Conservation (phyloP, 2,329 filamentous ascomycete genomes). For the Ilyonectria destructans region DNA sequence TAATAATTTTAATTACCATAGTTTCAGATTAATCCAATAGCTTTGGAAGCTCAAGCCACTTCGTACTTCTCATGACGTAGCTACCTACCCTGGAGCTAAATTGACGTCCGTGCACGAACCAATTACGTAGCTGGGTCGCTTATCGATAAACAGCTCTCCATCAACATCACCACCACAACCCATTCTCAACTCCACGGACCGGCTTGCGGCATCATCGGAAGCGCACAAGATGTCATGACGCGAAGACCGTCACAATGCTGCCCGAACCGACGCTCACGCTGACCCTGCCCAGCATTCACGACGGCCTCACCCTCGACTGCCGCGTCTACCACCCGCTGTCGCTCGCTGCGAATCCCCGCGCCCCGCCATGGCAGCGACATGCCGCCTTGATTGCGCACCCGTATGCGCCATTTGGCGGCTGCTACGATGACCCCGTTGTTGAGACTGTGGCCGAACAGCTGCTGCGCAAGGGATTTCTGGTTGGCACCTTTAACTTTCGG, state of each 20-base stretch:
- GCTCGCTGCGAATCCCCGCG: conserved; percentile 53
- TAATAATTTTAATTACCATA: too few species aligned
- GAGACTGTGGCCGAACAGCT: conserved; percentile 76
- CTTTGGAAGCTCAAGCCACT: too few species aligned
- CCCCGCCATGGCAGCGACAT: conserved; percentile 63
- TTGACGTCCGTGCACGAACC: background rate
- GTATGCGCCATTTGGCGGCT: conserved; percentile 90
- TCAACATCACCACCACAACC: conserved; percentile 3
- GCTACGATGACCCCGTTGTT: conserved; percentile 87
- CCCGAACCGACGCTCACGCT: conserved; percentile 76
- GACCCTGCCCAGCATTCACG: conserved; percentile 88
- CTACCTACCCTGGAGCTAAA: background rate
- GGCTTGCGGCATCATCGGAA: conserved; percentile 4
- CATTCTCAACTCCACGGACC: background rate
- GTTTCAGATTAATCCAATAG: too few species aligned
- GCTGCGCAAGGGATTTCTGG: conserved; percentile 79
- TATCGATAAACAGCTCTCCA: conserved; percentile 14
- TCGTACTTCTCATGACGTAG: background rate
- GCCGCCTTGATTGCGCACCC: conserved; percentile 86
- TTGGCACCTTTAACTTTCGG: conserved; percentile 95
- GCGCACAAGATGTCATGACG: conserved; percentile 38
- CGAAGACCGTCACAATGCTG: conserved; percentile 65
- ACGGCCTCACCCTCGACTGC: conserved; percentile 83
- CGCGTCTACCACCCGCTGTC: conserved; percentile 83
- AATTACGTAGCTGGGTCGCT: background rate